Evolutionary conservation across 2,329 filamentous ascomycete species (phyloP), one percentile per base, ranked within the genome.

Genomic region (Ceratocystis eucalypticola): DNA sequence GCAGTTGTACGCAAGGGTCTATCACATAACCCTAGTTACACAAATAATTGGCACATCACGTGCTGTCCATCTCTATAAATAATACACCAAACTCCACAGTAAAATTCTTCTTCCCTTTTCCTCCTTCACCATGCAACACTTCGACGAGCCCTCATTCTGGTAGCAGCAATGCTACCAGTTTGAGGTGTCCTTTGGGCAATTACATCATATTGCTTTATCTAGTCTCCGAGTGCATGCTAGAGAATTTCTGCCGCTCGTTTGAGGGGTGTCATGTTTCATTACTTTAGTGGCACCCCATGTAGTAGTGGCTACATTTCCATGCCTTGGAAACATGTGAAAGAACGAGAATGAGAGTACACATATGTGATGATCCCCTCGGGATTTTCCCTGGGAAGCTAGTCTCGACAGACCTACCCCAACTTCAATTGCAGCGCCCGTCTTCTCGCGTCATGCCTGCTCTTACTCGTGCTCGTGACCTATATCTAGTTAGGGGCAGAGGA

Each of bases 281-380:
- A 69, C 66, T 68, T 71, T 77, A 74, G 73, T 74, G 74, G 75
- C 74, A 73, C 75, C 77, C 76, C 70, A 78, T 78, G 77, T 76
- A 77, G 75, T 72, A 66, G 74, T 74, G 76, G 76, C 75, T 70
- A 78, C 76, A 78, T 76, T 64, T 44, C 61, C 25, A 44, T 3
- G 33, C 15, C 59, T 44, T 41, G 20, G 17, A 55, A 33, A 20
- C 45, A 48, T 10, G n/a, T 57, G 10, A 17, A 17, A 55, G 17
- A 41, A 62, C 37, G 41, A 10, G 22, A 65, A 57, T 8, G 22
- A 10, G 8, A 41, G 28, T 65, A 59, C 48, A 22, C 57, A 48
- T 33, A 7, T 37, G 41, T 46, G 48, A 55, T 61, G 53, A 15
- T 8, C 4, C 6, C 48, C 48, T n/a, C 22, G 3, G 48, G 22